Percentiles rank a stretch among this genome's conserved stretches.
Evolutionary conservation across 1,284 basidiomycete species (phyloP).

Genomic region (Meripilus lineatus): DNA sequence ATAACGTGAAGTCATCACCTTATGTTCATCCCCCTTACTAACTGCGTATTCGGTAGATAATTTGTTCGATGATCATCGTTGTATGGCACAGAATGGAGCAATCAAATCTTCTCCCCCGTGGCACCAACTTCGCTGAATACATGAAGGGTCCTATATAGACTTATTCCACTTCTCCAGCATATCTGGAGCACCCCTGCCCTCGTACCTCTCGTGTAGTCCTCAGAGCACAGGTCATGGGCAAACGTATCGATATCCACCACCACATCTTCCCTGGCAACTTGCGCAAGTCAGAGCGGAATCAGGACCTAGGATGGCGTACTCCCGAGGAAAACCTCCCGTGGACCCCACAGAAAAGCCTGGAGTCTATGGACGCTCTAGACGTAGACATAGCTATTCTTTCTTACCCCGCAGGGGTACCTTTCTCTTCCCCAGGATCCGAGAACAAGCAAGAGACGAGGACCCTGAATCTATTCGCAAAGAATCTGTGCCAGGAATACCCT

Average conservation of each 20-base stretch:
- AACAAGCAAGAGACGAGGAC: constrained; percentile 39
- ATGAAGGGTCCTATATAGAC: too few relatives aligned
- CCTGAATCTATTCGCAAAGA: constrained; percentile 43
- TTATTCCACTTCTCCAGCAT: too few relatives aligned
- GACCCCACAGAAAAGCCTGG: constrained; percentile 50
- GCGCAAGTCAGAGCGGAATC: constrained; percentile 33
- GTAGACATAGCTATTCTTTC: constrained; percentile 61
- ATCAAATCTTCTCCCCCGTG: too few relatives aligned
- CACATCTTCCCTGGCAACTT: constrained; percentile 57
- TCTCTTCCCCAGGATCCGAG: constrained; percentile 34
- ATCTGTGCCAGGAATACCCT: constrained; percentile 43
- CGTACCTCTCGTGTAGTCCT: too few relatives aligned
- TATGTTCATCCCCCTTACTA: too few relatives aligned
- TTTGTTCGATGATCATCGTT: too few relatives aligned
- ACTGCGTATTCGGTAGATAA: too few relatives aligned
- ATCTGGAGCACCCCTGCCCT: too few relatives aligned
- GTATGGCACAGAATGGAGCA: too few relatives aligned
- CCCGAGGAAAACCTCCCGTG: constrained; percentile 62
- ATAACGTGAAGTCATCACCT: too few relatives aligned
- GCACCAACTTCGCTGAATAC: too few relatives aligned
- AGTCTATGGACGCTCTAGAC: constrained; percentile 51
- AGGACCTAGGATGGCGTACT: constrained; percentile 55
- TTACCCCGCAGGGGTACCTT: constrained; percentile 50
- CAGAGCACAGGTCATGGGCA: too few relatives aligned
- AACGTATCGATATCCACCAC: constrained; percentile 65